Conservation (phyloP, 2,329 filamentous ascomycete genomes). For the Cladophialophora chaetospira region DNA sequence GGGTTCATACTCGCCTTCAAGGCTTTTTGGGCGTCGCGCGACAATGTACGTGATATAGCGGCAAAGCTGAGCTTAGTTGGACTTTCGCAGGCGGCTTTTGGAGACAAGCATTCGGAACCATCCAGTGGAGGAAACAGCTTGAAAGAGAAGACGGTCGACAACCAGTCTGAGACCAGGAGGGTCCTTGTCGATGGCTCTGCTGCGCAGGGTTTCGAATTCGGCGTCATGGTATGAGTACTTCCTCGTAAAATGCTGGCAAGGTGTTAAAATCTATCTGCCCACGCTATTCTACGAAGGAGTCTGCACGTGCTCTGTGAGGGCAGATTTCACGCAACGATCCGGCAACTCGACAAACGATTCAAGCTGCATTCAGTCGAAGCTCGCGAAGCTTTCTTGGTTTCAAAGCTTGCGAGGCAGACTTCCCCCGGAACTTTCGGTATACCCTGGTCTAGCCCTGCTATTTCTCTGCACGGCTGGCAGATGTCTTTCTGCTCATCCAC, state of each 20-base stretch:
- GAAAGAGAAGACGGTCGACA: not conserved
- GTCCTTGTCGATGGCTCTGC: slow-evolving; percentile 12
- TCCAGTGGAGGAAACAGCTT: not conserved
- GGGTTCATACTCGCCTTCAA: slow-evolving; percentile 15
- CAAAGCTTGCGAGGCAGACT: no score
- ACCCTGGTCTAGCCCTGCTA: no score
- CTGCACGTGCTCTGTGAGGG: no score
- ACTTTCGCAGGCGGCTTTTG: slow-evolving; percentile 22
- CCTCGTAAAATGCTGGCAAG: not conserved
- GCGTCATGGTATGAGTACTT: slow-evolving; percentile 12
- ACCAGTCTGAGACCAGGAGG: slow-evolving; percentile 6
- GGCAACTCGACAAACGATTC: no score
- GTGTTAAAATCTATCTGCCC: no score
- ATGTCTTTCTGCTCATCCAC: no score
- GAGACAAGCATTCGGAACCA: slow-evolving; percentile 2
- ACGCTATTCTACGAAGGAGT: no score
- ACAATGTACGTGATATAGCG: slow-evolving; percentile 17
- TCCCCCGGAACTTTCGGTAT: no score
- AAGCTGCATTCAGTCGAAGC: no score
- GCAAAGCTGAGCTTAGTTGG: slow-evolving; percentile 20
- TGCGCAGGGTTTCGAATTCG: slow-evolving; percentile 12
- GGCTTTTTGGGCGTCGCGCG: slow-evolving; percentile 11
- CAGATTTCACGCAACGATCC: no score
- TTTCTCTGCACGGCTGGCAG: no score
- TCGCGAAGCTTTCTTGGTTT: not conserved